Conservation (phyloP, 257 asterid genomes). For the Petunia axillaris region DNA sequence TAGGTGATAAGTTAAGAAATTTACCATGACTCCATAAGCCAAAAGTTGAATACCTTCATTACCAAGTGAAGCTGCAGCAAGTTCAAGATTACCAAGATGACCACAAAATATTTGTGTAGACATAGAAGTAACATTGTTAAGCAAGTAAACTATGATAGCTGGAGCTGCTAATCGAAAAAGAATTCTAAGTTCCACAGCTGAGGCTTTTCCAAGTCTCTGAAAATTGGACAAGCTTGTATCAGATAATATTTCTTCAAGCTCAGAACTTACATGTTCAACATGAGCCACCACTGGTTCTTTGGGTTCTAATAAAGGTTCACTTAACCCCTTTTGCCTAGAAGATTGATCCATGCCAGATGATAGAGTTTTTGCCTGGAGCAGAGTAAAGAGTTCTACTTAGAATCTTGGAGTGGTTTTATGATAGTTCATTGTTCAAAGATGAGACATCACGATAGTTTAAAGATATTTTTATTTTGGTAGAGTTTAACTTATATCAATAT, state of each 20-base stretch:
- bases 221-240: conserved; percentile 30
- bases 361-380: too few species aligned
- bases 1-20: background rate
- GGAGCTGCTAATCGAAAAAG: conserved; percentile 50
- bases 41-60: conserved; percentile 51
- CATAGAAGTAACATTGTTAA: conserved; percentile 45
- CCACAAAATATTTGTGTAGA: conserved; percentile 55
- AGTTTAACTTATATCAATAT: too few species aligned
- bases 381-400: too few species aligned
- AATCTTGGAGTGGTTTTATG: too few species aligned
- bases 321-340: background rate
- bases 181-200: conserved; percentile 29
- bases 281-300: background rate
- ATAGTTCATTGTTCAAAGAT: too few species aligned
- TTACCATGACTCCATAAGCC: conserved; percentile 50
- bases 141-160: conserved; percentile 43
- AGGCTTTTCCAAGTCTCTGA: conserved; percentile 27
- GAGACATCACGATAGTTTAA: too few species aligned
- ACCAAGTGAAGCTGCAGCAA: conserved; percentile 52
- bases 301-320: background rate
- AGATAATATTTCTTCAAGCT: conserved; percentile 39
- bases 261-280: conserved; percentile 32
- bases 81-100: conserved; percentile 46
- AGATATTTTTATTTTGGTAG: too few species aligned
- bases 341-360: background rate